A percentile compares a stretch with the other conserved stretches of the same genome.
These are phyloP conservation scores for Fagopyrum esculentum DNA, from an alignment of 148 eudicot genomes.

Conservation along the genomic window DNA sequence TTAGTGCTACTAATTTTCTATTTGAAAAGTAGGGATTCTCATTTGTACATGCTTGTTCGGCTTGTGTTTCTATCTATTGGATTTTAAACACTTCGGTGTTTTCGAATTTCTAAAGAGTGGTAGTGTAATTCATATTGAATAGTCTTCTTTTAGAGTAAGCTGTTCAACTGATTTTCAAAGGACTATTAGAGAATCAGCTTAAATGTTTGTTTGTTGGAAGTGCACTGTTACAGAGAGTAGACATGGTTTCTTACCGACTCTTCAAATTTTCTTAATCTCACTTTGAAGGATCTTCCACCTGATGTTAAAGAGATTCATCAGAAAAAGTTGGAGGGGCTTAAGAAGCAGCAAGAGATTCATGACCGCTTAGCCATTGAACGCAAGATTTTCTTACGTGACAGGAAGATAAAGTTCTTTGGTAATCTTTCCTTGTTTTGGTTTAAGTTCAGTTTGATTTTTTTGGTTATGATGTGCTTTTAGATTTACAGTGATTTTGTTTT, in stretches of 20 bases:
- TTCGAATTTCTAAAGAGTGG: not conserved
- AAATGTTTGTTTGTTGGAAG: not conserved
- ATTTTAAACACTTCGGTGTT: not conserved
- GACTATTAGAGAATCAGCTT: not conserved
- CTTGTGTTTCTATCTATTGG: not conserved
- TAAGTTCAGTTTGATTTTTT: not conserved
- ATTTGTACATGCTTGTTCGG: not conserved
- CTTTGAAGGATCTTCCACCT: constrained; percentile 64
- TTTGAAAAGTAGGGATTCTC: not conserved
- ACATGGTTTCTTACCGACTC: not conserved
- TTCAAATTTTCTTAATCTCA: not conserved
- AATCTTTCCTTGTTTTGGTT: constrained; percentile 9
- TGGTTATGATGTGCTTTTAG: no score
- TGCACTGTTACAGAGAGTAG: not conserved
- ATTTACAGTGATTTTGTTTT: constrained; percentile 6
- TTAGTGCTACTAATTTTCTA: not conserved
- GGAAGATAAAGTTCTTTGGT: constrained; percentile 91
- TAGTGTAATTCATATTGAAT: not conserved
- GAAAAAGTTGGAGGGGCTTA: constrained; percentile 71
- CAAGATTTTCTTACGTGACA: constrained; percentile 61
- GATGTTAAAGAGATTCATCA: constrained; percentile 72
- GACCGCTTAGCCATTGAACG: constrained; percentile 69
- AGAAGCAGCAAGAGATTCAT: constrained; percentile 69
- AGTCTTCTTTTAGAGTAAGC: no score
- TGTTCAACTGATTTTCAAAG: not conserved